Conservation (phyloP, 768 basidiomycete species). For the Trametes meyenii region DNA sequence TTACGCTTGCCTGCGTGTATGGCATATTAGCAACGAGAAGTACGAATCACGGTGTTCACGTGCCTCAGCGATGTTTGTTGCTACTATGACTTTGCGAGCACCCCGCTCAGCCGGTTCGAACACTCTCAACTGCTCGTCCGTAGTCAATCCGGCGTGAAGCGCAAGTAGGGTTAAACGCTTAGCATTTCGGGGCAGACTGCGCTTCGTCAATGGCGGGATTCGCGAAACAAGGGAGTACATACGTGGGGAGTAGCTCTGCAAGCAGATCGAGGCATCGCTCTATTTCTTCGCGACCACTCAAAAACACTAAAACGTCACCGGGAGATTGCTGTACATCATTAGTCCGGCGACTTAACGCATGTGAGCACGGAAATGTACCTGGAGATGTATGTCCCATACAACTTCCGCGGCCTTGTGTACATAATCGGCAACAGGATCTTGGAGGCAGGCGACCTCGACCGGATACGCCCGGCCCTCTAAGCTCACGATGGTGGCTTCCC, state of each 20-base stretch:
- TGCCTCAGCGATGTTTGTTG: constrained; percentile 96
- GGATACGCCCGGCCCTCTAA: constrained; percentile 95
- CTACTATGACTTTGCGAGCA: constrained; percentile 85
- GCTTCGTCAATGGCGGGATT: background rate
- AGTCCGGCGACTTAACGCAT: background rate
- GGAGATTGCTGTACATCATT: constrained; percentile 58
- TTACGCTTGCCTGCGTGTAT: constrained; percentile 78
- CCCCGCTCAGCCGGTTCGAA: constrained; percentile 80
- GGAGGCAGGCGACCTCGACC: constrained; percentile 88
- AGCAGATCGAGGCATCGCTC: constrained; percentile 84
- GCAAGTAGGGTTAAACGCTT: constrained; percentile 68
- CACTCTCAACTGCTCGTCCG: constrained; percentile 83
- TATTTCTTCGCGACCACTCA: constrained; percentile 97
- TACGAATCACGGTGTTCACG: background rate
- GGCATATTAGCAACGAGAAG: no score
- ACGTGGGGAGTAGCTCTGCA: constrained; percentile 78
- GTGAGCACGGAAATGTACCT: constrained; percentile 49
- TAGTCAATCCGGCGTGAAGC: constrained; percentile 86
- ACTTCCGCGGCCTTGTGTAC: constrained; percentile 80
- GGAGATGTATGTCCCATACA: constrained; percentile 78
- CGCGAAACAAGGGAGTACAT: constrained; percentile 20
- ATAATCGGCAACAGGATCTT: constrained; percentile 79
- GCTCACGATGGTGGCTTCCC: constrained; percentile 83
- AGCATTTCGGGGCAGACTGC: constrained; percentile 56
- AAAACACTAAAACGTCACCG: constrained; percentile 92